Conservation (phyloP, 768 basidiomycete species). For the Leucogyrophana mollusca region DNA sequence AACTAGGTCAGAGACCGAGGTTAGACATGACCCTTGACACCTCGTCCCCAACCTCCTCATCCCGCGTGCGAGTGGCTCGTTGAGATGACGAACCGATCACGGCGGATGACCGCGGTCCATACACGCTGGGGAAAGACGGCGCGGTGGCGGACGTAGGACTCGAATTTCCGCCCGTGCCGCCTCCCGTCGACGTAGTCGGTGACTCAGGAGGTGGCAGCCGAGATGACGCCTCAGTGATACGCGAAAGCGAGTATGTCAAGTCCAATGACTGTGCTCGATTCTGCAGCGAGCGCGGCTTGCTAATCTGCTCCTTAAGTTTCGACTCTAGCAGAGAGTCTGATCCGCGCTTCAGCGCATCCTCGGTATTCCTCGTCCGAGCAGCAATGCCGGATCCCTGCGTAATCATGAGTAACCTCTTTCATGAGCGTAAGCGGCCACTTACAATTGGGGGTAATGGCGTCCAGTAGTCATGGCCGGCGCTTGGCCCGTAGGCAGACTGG, state of each 20-base stretch:
- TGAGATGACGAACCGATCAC: conserved; percentile 45
- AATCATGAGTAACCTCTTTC: conserved; percentile 14
- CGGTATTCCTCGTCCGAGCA: conserved; percentile 63
- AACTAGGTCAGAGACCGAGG: conserved; percentile 52
- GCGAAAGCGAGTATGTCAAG: conserved; percentile 79
- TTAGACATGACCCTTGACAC: conserved; percentile 78
- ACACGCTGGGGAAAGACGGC: conserved; percentile 84
- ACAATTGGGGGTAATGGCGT: conserved; percentile 76
- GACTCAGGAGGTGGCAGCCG: conserved; percentile 72
- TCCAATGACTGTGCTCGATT: conserved; percentile 91
- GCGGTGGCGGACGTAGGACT: conserved; percentile 78
- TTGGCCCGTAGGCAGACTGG: conserved; percentile 57
- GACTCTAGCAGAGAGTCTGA: conserved; percentile 83
- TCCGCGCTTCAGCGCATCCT: conserved; percentile 78
- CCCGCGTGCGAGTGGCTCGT: conserved; percentile 37
- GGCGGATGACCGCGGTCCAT: conserved; percentile 58
- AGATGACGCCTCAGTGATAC: conserved; percentile 68
- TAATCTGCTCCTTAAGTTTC: conserved; percentile 73
- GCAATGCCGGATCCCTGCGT: conserved; percentile 66
- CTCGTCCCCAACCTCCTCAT: conserved; percentile 64
- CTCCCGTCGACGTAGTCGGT: conserved; percentile 71
- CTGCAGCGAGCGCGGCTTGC: conserved; percentile 77
- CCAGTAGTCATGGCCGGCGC: conserved; percentile 68
- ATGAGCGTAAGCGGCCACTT: conserved; percentile 25
- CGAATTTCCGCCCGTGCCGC: conserved; percentile 72